These are phyloP conservation scores for Ceratocystis diversiconidia DNA, from an alignment of 2,329 filamentous ascomycete species.

Conservation along the genomic window DNA sequence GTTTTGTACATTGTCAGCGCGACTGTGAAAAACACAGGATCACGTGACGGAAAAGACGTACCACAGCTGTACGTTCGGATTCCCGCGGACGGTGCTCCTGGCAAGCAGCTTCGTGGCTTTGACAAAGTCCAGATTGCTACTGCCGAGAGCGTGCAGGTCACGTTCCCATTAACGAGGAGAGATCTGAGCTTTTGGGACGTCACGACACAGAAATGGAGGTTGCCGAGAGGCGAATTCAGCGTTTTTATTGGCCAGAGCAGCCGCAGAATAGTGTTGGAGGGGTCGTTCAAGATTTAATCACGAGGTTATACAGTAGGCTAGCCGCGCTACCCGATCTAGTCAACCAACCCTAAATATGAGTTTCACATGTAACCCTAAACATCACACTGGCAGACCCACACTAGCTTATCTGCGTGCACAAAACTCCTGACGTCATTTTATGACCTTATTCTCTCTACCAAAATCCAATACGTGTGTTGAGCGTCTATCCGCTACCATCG, in stretches of 20 bases:
- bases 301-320: background rate
- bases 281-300: slow-evolving; percentile 26
- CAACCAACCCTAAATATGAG: background rate
- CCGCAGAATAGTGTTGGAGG: slow-evolving; percentile 30
- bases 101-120: slow-evolving; percentile 50
- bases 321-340: too few relatives aligned
- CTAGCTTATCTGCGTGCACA: too few relatives aligned
- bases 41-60: slow-evolving; percentile 32
- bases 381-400: too few relatives aligned
- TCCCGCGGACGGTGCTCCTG: slow-evolving; percentile 31
- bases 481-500: too few relatives aligned
- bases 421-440: too few relatives aligned
- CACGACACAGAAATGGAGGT: slow-evolving; percentile 44
- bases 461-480: too few relatives aligned
- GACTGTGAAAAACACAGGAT: slow-evolving; percentile 31
- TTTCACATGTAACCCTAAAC: background rate
- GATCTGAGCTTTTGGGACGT: slow-evolving; percentile 56
- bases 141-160: slow-evolving; percentile 31
- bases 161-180: slow-evolving; percentile 43
- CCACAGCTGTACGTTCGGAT: slow-evolving; percentile 36
- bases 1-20: slow-evolving; percentile 29
- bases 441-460: too few relatives aligned
- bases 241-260: slow-evolving; percentile 37
- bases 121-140: slow-evolving; percentile 42
- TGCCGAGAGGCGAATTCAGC: slow-evolving; percentile 32